Evolutionary conservation across 805 yeast species (phyloP).

Genomic region (Candida hispaniensis): DNA sequence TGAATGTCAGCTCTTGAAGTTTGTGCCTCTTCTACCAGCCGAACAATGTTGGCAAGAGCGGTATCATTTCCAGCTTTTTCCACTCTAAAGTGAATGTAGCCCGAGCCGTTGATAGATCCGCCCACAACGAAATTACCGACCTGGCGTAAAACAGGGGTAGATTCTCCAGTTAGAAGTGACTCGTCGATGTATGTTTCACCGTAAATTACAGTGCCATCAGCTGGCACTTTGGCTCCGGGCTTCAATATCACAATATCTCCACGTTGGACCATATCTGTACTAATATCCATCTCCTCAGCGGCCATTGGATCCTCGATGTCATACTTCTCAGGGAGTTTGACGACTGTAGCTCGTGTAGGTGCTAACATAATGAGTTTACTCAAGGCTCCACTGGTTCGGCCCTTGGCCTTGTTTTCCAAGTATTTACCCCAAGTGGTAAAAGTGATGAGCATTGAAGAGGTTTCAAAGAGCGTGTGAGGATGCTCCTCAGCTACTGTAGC

Average conservation of each 20-base stretch:
- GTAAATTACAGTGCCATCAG: constrained; percentile 71
- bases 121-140: constrained; percentile 63
- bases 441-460: constrained; percentile 70
- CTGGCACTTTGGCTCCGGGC: constrained; percentile 85
- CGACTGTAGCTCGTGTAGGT: constrained; percentile 63
- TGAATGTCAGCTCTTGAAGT: constrained; percentile 84
- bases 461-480: constrained; percentile 74
- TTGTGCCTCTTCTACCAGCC: constrained; percentile 82
- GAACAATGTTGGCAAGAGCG: constrained; percentile 76
- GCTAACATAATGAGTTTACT: constrained; percentile 70
- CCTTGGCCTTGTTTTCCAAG: constrained; percentile 85
- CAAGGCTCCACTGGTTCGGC: constrained; percentile 82
- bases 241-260: constrained; percentile 66
- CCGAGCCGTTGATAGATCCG: constrained; percentile 81
- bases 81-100: constrained; percentile 58
- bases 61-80: constrained; percentile 71
- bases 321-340: constrained; percentile 20
- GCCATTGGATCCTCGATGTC: constrained; percentile 9
- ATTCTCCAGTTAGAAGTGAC: constrained; percentile 85
- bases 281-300: constrained; percentile 33
- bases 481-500: constrained; percentile 21
- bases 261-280: constrained; percentile 66
- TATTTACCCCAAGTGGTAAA: constrained; percentile 87
- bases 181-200: constrained; percentile 86
- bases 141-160: constrained; percentile 57